A percentile compares a stretch with the other conserved stretches of the same genome.
Evolutionary conservation across 2,329 filamentous ascomycete genomes (phyloP).

Genomic region (Diaporthe nobilis): DNA sequence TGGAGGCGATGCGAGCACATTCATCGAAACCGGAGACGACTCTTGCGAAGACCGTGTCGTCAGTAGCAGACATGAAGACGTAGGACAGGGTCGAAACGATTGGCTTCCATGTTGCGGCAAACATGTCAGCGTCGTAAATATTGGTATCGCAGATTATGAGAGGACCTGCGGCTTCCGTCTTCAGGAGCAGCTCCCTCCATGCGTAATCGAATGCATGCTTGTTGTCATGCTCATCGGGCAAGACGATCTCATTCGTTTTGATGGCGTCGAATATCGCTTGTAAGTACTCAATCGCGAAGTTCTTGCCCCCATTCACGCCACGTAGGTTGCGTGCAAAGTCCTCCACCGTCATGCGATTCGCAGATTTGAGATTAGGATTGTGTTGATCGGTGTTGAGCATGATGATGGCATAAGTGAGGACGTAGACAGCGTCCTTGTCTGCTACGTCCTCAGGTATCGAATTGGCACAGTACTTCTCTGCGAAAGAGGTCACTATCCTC

Average conservation of each 20-base stretch:
- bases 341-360: conserved; percentile 85
- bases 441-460: conserved; percentile 81
- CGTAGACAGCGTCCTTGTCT: conserved; percentile 88
- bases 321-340: conserved; percentile 92
- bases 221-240: conserved; percentile 97
- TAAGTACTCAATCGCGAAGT: conserved; percentile 88
- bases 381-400: conserved; percentile 98
- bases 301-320: conserved; percentile 86
- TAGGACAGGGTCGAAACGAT: conserved; percentile 96
- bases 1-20: conserved; percentile 91
- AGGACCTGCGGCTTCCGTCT: conserved; percentile 81
- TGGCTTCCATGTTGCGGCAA: conserved; percentile 94
- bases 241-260: conserved; percentile 92
- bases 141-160: conserved; percentile 90
- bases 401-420: conserved; percentile 96
- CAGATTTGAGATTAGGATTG: conserved; percentile 86
- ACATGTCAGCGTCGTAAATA: conserved; percentile 98
- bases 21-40: conserved; percentile 97
- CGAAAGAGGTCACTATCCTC: conserved; percentile 89
- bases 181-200: conserved; percentile 93
- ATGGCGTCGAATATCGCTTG: conserved; percentile 92
- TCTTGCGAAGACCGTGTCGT: conserved; percentile 93
- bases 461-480: conserved; percentile 84
- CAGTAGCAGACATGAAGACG: conserved; percentile 98
- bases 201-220: conserved; percentile 97